Evolutionary conservation across 2,329 filamentous ascomycete species (phyloP).

Genomic region (Harringtonia lauricola): DNA sequence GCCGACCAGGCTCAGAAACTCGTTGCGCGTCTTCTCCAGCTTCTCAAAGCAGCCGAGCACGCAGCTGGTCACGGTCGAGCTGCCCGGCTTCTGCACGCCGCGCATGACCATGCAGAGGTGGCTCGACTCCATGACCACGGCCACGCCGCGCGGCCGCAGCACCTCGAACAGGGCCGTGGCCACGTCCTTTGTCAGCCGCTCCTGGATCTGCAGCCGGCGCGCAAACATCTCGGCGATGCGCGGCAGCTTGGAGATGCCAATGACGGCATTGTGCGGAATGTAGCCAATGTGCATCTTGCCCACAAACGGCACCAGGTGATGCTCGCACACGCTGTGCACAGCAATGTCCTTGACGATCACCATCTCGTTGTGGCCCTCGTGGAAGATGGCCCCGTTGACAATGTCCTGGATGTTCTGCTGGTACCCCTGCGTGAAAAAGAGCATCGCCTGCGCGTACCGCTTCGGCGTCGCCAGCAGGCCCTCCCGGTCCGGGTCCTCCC

Average conservation of each 20-base stretch:
- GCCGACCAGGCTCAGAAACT: constrained; percentile 75
- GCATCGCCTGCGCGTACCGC: constrained; percentile 88
- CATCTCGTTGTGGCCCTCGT: constrained; percentile 93
- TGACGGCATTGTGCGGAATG: constrained; percentile 82
- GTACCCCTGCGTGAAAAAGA: constrained; percentile 94
- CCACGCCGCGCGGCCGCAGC: constrained; percentile 85
- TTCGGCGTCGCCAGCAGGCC: constrained; percentile 61
- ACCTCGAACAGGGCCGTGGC: constrained; percentile 89
- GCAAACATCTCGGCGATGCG: constrained; percentile 97
- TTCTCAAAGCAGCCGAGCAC: constrained; percentile 94
- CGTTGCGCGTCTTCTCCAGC: constrained; percentile 86
- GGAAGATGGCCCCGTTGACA: constrained; percentile 88
- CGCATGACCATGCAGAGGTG: constrained; percentile 99
- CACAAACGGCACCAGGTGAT: constrained; percentile 91
- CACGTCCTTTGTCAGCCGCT: constrained; percentile 91
- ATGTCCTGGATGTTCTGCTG: constrained; percentile 88
- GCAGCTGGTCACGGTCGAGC: constrained; percentile 87
- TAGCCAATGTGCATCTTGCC: constrained; percentile 99
- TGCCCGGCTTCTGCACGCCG: constrained; percentile 85
- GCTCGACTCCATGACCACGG: constrained; percentile 93
- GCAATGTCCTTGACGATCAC: constrained; percentile 98
- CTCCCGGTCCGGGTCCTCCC: constrained; percentile 55
- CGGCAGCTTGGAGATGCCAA: constrained; percentile 90
- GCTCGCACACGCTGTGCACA: constrained; percentile 88
- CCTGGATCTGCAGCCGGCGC: constrained; percentile 87